These are phyloP conservation scores for Fusarium nurragi DNA, from an alignment of 2,329 filamentous ascomycete species.

Conservation along the genomic window DNA sequence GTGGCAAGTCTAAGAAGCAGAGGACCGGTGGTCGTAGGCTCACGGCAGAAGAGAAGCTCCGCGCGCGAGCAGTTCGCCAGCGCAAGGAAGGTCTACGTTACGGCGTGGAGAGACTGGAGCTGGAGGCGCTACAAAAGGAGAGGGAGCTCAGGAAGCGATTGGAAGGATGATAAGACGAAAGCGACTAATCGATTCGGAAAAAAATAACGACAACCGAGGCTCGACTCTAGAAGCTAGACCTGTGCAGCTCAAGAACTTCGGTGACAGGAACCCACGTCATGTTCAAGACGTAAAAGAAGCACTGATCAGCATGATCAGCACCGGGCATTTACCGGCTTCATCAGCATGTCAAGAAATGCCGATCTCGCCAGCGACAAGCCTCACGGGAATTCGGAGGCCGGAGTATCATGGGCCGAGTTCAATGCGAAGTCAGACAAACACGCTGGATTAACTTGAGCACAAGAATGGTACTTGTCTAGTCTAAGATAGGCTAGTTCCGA, in stretches of 20 bases:
- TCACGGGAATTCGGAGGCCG: not conserved
- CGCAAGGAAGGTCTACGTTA: slow-evolving; percentile 88
- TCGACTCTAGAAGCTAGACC: not conserved
- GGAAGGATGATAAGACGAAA: slow-evolving; percentile 46
- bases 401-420: not conserved
- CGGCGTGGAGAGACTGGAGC: slow-evolving; percentile 83
- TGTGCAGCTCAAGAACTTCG: not conserved
- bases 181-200: not conserved
- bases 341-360: slow-evolving; percentile 9
- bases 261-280: not conserved
- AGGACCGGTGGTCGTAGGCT: slow-evolving; percentile 52
- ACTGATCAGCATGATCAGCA: slow-evolving; percentile 34
- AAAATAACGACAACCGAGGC: not conserved
- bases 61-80: slow-evolving; percentile 72
- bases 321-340: slow-evolving; percentile 13
- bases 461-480: not conserved
- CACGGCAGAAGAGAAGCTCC: slow-evolving; percentile 62
- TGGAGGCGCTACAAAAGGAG: slow-evolving; percentile 84
- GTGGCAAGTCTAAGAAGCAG: slow-evolving; percentile 36
- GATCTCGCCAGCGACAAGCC: slow-evolving; percentile 20
- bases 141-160: slow-evolving; percentile 64
- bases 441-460: not conserved
- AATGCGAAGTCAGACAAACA: not conserved
- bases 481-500: slow-evolving; percentile 17
- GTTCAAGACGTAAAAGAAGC: not conserved